Base-by-base conservation (phyloP, 2,329 filamentous ascomycete genomes). In the Raffaelea albimanens region DNA sequence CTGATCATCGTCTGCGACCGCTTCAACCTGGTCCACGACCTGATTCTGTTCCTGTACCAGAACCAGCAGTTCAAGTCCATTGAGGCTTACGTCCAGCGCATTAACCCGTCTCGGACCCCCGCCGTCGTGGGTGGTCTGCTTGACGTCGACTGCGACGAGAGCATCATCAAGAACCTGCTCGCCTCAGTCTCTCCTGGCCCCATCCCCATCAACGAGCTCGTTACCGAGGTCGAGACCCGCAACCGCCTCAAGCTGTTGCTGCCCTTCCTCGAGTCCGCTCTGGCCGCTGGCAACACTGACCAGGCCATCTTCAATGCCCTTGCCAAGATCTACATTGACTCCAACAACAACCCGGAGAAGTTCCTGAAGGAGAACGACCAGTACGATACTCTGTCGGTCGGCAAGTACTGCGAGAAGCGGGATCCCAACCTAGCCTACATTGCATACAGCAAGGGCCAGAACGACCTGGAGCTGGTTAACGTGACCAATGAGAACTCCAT, bases 401-500 rank as follows among this genome's bases (percentile, higher is more conserved):
- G 93, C 64, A 96, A 95, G 69, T 98, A 98, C 73, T 98, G 91
- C 64, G 91, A 96, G 73, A 97, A 97, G 78, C 85, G 93, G 31
- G 93, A 98, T 59, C 93, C 93, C 53, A 95, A 95, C 63, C 73
- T 98, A 47, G 91, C 88, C 3, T 95, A 86, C 67, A 95, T 97
- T 62, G 87, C 89, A 52, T 98, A 96, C 66, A 79, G 83, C 58
- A 98, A 98, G 74, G 93, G 93, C 19, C 87, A 96, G 67, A 98
- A 98, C 56, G 93, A 98, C 60, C 70, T 98, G 29, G 94, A 98
- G 69, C 78, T 98, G 48, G 91, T 98, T 67, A 93, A 86, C 66
- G 91, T 98, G 61, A 97, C 93, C 61, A 98, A 97, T 59, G 94
- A 98, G 69, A 98, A 98, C 70, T 83, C 87, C n/a, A 98, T 98